A percentile compares a stretch with the other conserved stretches of the same genome.
These are phyloP conservation scores for Cutaneotrichosporon dermatis DNA, from an alignment of 1,284 basidiomycete genomes.

Conservation along the genomic window DNA sequence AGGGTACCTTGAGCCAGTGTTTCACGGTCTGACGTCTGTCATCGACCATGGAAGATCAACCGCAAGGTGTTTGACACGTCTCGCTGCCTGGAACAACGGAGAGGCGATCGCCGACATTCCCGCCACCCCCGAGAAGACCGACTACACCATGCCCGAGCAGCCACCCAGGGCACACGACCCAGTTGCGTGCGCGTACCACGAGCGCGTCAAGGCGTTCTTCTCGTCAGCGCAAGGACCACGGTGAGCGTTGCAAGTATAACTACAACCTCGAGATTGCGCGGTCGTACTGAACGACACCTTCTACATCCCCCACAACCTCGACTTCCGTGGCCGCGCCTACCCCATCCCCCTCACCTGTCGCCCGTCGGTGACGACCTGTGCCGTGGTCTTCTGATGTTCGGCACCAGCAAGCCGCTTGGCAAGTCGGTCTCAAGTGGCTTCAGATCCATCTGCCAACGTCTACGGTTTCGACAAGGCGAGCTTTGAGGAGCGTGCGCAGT, in stretches of 20 bases:
- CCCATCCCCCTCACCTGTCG: slow-evolving; percentile 90
- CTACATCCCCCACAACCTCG: slow-evolving; percentile 95
- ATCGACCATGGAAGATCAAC: slow-evolving; percentile 88
- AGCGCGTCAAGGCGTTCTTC: slow-evolving; percentile 61
- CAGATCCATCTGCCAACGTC: slow-evolving; percentile 92
- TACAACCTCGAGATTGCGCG: slow-evolving; percentile 97
- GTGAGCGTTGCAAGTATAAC: slow-evolving; percentile 86
- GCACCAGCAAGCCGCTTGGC: slow-evolving; percentile 73
- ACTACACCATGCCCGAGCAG: slow-evolving; percentile 55
- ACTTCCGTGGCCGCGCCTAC: slow-evolving; percentile 96
- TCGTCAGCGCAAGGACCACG: slow-evolving; percentile 75
- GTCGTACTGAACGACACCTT: slow-evolving; percentile 63
- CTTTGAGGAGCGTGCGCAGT: slow-evolving; percentile 83
- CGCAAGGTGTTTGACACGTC: slow-evolving; percentile 63
- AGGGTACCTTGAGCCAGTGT: slow-evolving; percentile 78
- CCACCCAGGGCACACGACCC: slow-evolving; percentile 66
- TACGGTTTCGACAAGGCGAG: slow-evolving; percentile 93
- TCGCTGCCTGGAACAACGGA: slow-evolving; percentile 78
- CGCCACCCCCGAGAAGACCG: slow-evolving; percentile 51
- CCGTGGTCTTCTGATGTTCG: slow-evolving; percentile 83
- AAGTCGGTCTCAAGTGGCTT: slow-evolving; percentile 71
- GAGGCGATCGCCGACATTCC: slow-evolving; percentile 72
- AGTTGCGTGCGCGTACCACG: slow-evolving; percentile 61
- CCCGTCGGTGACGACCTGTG: slow-evolving; percentile 95
- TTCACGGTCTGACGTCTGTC: slow-evolving; percentile 89